Conservation (phyloP, 2,329 filamentous ascomycete genomes). For the Pseudopithomyces chartarum region DNA sequence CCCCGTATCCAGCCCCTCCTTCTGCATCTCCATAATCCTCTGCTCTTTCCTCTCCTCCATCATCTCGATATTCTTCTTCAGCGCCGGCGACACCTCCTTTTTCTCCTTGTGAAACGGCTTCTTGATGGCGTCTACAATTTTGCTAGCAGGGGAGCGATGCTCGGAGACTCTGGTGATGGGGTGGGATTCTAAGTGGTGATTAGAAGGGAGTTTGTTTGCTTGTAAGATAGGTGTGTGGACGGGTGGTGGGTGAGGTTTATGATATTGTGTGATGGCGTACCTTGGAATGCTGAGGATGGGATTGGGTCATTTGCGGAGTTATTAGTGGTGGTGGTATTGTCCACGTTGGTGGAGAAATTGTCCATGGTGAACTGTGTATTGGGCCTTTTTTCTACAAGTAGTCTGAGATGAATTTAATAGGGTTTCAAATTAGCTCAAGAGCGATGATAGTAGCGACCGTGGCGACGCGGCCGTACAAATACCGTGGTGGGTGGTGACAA, state of each 20-base stretch:
- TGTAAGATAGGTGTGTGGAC: too few relatives aligned
- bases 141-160: not conserved
- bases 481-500: not conserved
- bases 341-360: not conserved
- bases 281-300: not conserved
- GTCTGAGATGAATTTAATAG: not conserved
- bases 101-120: not conserved
- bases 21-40: constrained; percentile 1
- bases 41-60: constrained; percentile 1
- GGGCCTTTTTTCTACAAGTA: not conserved
- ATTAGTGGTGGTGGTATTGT: not conserved
- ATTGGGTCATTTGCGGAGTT: not conserved
- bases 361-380: not conserved
- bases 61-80: not conserved
- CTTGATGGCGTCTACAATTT: constrained; percentile 2
- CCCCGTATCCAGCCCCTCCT: constrained; percentile 4
- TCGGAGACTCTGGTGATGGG: not conserved
- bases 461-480: not conserved
- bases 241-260: too few relatives aligned
- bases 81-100: not conserved
- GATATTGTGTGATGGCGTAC: not conserved
- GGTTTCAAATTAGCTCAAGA: not conserved
- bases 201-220: not conserved
- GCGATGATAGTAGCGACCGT: not conserved
- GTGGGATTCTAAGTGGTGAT: not conserved